These are phyloP conservation scores for Rhododendron mucronatum DNA, from an alignment of 148 eudicot genomes.

Conservation along the genomic window DNA sequence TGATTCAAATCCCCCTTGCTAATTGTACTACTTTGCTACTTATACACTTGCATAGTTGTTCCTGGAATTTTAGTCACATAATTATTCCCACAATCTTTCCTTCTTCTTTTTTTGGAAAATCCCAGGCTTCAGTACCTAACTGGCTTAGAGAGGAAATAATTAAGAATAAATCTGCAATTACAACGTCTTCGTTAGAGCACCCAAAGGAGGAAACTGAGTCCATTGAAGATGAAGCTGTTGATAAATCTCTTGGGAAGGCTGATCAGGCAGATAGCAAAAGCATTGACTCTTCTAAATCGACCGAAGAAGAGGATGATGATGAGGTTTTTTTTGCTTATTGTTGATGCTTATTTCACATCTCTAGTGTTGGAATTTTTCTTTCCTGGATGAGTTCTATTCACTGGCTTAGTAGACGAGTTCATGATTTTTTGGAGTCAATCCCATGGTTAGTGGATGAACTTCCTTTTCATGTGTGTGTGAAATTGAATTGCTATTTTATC, in stretches of 20 bases:
- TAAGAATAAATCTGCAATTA: slow-evolving; percentile 71
- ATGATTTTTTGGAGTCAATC: not conserved
- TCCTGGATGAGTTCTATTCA: not conserved
- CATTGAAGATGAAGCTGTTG: slow-evolving; percentile 62
- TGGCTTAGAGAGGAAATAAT: slow-evolving; percentile 99
- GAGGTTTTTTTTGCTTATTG: slow-evolving; percentile 28
- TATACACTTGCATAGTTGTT: not conserved
- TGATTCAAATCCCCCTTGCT: too few species aligned
- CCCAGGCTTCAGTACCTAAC: slow-evolving; percentile 87
- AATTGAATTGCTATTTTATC: slow-evolving; percentile 7
- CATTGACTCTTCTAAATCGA: slow-evolving; percentile 65
- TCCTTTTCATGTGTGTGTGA: not conserved
- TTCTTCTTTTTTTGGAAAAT: slow-evolving; percentile 8
- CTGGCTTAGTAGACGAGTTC: not conserved
- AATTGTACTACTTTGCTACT: not conserved
- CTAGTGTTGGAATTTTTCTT: not conserved
- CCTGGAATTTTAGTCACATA: not conserved
- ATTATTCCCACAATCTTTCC: not conserved
- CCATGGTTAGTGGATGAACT: not conserved
- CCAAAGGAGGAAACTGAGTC: slow-evolving; percentile 48
- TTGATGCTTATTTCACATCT: slow-evolving; percentile 2
- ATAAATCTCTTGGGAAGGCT: slow-evolving; percentile 43
- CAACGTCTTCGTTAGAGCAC: slow-evolving; percentile 46
- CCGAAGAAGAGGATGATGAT: slow-evolving; percentile 82
- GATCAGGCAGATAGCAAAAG: slow-evolving; percentile 82